phyloP scores from a whole-genome alignment of 352 stramenopile species.

The Phytophthora kernoviae region DNA sequence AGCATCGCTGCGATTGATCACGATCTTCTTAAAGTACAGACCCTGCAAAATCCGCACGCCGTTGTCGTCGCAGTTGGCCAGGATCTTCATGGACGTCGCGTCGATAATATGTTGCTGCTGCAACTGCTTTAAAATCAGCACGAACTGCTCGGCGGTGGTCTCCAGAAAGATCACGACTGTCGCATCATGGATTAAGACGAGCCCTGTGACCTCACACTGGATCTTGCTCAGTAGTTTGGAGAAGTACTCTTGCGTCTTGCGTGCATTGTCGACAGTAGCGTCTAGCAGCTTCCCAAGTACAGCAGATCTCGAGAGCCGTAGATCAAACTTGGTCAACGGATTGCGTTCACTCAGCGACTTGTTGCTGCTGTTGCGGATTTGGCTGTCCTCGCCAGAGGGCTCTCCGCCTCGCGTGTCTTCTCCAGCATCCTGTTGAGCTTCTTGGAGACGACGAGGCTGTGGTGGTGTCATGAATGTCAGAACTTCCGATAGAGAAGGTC shows the following conservation, averaged over 20 bases:
- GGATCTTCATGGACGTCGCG: slow-evolving; percentile 45
- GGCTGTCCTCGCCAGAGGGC: slow-evolving; percentile 8
- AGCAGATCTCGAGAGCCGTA: slow-evolving; percentile 52
- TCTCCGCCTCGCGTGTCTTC: slow-evolving; percentile 28
- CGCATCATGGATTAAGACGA: slow-evolving; percentile 61
- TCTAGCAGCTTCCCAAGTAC: slow-evolving; percentile 49
- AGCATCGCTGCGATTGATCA: slow-evolving; percentile 34
- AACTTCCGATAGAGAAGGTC: slow-evolving; percentile 56
- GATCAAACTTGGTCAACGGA: slow-evolving; percentile 37
- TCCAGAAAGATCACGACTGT: slow-evolving; percentile 65
- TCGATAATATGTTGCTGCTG: slow-evolving; percentile 46
- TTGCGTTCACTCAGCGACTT: slow-evolving; percentile 7
- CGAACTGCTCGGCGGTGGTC: slow-evolving; percentile 61
- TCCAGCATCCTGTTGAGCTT: slow-evolving; percentile 29
- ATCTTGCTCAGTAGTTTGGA: slow-evolving; percentile 58
- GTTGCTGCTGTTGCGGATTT: slow-evolving; percentile 13
- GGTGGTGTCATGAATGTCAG: slow-evolving; percentile 49
- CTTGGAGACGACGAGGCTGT: slow-evolving; percentile 26
- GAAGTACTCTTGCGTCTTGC: slow-evolving; percentile 72
- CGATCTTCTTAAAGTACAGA: slow-evolving; percentile 71
- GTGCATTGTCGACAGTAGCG: slow-evolving; percentile 46
- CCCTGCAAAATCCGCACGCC: slow-evolving; percentile 54
- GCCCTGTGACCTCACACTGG: slow-evolving; percentile 57
- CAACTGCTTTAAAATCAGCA: slow-evolving; percentile 48
- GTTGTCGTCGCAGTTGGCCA: slow-evolving; percentile 70